Evolutionary conservation across 352 stramenopile genomes (phyloP).

Genomic region (Globisporangium viniferum): DNA sequence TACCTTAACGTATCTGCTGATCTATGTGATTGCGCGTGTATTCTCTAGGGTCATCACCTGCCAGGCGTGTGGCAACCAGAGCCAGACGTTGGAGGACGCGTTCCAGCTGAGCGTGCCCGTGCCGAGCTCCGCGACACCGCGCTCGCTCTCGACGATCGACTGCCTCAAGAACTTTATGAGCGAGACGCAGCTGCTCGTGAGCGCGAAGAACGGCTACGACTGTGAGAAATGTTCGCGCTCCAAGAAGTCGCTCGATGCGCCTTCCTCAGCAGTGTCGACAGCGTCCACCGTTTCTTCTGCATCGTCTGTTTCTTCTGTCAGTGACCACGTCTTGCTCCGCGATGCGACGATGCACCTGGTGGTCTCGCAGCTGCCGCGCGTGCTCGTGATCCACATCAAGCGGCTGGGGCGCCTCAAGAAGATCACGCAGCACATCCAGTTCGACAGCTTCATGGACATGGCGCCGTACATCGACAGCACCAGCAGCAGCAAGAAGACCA

Average conservation of each 20-base stretch:
- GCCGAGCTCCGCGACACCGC: slow-evolving; percentile 19
- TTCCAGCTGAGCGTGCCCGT: slow-evolving; percentile 66
- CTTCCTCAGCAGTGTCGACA: slow-evolving; percentile 12
- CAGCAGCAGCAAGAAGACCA: slow-evolving; percentile 16
- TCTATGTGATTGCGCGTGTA: not conserved
- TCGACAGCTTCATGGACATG: slow-evolving; percentile 54
- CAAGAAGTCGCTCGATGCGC: slow-evolving; percentile 14
- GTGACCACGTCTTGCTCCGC: slow-evolving; percentile 27
- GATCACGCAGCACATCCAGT: slow-evolving; percentile 65
- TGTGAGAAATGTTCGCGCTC: slow-evolving; percentile 57
- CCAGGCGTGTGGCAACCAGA: slow-evolving; percentile 43
- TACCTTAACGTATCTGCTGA: not conserved
- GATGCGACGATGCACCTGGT: slow-evolving; percentile 57
- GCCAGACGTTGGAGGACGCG: slow-evolving; percentile 50
- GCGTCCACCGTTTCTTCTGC: not conserved
- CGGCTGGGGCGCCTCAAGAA: slow-evolving; percentile 48
- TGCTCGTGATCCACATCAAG: slow-evolving; percentile 75
- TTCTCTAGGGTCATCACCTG: slow-evolving; percentile 37
- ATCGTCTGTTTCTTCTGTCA: slow-evolving; percentile 20
- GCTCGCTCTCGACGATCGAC: slow-evolving; percentile 28
- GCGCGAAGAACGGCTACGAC: slow-evolving; percentile 64
- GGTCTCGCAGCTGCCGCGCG: slow-evolving; percentile 43
- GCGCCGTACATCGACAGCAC: slow-evolving; percentile 29
- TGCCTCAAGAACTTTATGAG: slow-evolving; percentile 52
- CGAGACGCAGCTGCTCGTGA: slow-evolving; percentile 44